Evolutionary conservation across 495 filamentous ascomycete species (phyloP).

Genomic region (Penicillium soppii): DNA sequence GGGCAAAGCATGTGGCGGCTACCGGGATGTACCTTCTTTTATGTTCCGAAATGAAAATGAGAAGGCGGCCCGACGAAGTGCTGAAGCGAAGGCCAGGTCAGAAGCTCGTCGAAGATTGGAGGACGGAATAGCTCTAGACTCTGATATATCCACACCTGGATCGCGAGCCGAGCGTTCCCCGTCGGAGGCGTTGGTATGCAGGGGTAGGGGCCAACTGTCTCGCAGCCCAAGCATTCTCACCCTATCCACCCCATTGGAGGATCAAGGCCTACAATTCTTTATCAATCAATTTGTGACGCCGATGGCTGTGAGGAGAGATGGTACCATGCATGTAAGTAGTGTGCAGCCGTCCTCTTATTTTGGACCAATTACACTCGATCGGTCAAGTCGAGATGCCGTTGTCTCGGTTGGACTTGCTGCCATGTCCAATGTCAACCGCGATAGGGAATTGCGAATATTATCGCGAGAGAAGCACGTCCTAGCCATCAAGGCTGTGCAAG

Average conservation of each 20-base stretch:
- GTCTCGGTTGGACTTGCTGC: constrained; percentile 26
- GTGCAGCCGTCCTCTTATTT: constrained; percentile 7
- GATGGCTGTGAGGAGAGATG: neutral
- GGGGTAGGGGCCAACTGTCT: neutral
- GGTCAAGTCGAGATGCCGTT: constrained; percentile 17
- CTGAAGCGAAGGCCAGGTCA: constrained; percentile 13
- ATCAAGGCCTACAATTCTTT: constrained; percentile 22
- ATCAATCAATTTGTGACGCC: constrained; percentile 15
- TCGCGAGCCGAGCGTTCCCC: neutral
- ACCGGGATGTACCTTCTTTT: constrained; percentile 19
- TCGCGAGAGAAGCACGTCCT: constrained; percentile 22
- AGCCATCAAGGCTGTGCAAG: constrained; percentile 15
- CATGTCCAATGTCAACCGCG: constrained; percentile 22
- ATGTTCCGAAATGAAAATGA: constrained; percentile 26
- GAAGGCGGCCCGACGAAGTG: constrained; percentile 18
- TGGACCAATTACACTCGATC: neutral
- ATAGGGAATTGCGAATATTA: constrained; percentile 13
- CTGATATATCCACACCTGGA: neutral
- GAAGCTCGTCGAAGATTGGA: constrained; percentile 9
- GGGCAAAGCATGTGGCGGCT: constrained; percentile 25
- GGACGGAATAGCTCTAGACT: neutral
- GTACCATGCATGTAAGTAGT: neutral
- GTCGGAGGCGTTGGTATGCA: neutral
- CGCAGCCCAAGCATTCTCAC: neutral
- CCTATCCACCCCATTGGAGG: constrained; percentile 13